Conservation (phyloP, 1,284 basidiomycete species). For the Ustilago trichophora region DNA sequence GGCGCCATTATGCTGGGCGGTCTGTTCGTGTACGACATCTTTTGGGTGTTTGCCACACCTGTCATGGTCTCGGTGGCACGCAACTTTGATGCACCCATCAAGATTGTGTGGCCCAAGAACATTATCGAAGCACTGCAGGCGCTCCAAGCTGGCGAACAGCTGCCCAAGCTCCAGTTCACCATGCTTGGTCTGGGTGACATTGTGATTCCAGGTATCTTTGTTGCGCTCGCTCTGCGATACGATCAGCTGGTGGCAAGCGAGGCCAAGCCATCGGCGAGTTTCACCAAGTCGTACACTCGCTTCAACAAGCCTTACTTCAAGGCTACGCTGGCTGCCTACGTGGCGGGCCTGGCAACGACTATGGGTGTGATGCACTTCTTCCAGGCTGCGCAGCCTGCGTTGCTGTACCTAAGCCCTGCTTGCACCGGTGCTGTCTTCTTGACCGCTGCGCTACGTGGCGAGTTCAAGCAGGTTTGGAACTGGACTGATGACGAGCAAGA, state of each 20-base stretch:
- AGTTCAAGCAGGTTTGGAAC: constrained; percentile 61
- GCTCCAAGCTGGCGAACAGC: constrained; percentile 11
- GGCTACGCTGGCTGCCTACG: constrained; percentile 78
- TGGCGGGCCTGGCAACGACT: constrained; percentile 79
- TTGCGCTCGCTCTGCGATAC: constrained; percentile 87
- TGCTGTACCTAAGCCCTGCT: constrained; percentile 80
- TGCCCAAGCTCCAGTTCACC: constrained; percentile 73
- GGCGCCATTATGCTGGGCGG: constrained; percentile 79
- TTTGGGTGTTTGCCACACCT: constrained; percentile 65
- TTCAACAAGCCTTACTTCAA: constrained; percentile 83
- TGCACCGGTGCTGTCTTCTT: constrained; percentile 69
- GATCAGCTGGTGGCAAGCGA: constrained; percentile 74
- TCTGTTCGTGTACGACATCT: constrained; percentile 65
- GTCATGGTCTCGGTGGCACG: constrained; percentile 76
- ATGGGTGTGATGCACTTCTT: constrained; percentile 88
- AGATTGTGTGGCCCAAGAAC: constrained; percentile 70
- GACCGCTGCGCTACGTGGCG: constrained; percentile 65
- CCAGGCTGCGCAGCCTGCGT: constrained; percentile 84
- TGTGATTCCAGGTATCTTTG: constrained; percentile 87
- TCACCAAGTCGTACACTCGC: constrained; percentile 46
- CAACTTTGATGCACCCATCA: constrained; percentile 86
- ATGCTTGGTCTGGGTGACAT: constrained; percentile 94
- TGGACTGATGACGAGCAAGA: constrained; percentile 55
- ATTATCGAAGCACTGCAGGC: constrained; percentile 36
- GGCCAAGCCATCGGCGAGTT: constrained; percentile 41